These are phyloP conservation scores for Aegilops tauschii DNA, from an alignment of 176 grass and related monocot species.

Conservation along the genomic window DNA sequence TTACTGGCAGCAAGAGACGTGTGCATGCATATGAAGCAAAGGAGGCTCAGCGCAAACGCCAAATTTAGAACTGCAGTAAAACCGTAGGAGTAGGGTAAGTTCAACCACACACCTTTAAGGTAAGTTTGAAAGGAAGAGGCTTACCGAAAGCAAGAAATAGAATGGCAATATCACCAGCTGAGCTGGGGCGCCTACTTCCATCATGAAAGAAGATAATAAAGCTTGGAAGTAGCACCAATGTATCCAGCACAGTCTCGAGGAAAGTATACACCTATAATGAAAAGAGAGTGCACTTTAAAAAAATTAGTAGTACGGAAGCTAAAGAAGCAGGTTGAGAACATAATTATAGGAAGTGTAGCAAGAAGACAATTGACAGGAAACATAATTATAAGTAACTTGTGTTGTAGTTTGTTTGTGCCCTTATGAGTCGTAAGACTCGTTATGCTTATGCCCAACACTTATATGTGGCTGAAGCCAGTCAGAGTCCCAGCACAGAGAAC, in stretches of 20 bases:
- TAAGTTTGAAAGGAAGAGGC: conserved; percentile 7
- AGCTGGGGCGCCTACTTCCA: conserved; percentile 44
- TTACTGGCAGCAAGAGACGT: conserved; percentile 60
- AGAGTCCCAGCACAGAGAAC: neutral
- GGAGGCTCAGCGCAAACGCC: conserved; percentile 84
- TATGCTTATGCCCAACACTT: neutral
- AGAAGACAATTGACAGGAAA: too few relatives aligned
- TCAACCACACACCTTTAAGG: conserved; percentile 5
- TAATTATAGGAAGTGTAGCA: neutral
- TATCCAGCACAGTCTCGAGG: conserved; percentile 59
- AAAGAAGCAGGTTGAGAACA: conserved; percentile 12
- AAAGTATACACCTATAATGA: conserved; percentile 70
- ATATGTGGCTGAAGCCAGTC: conserved; percentile 13
- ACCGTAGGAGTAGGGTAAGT: conserved; percentile 18
- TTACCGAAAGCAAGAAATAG: conserved; percentile 87
- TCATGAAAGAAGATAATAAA: conserved; percentile 75
- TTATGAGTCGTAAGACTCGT: neutral
- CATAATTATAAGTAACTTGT: too few relatives aligned
- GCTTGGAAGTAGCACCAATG: conserved; percentile 63
- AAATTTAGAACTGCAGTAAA: conserved; percentile 88
- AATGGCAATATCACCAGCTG: conserved; percentile 62
- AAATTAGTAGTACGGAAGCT: conserved; percentile 5
- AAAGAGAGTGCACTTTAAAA: conserved; percentile 17
- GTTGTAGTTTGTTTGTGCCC: too few relatives aligned
- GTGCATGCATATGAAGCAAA: conserved; percentile 79